phyloP scores from a whole-genome alignment of 768 basidiomycete species.

The Psilocybe subaeruginosa region DNA sequence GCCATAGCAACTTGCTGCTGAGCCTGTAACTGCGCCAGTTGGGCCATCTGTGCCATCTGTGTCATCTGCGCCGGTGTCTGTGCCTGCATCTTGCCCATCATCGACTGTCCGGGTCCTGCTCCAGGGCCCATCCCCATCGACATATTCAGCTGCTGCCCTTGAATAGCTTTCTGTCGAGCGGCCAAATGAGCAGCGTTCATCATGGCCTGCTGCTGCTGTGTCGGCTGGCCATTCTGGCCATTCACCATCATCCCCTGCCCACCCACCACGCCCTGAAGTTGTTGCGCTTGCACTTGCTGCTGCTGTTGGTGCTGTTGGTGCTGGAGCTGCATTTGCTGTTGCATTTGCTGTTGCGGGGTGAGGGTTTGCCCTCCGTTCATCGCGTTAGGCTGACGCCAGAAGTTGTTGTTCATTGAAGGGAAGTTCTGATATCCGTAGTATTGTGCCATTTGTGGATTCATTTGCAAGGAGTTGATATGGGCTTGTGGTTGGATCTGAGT shows the following conservation, averaged over 20 bases:
- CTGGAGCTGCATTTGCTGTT: conserved; percentile 11
- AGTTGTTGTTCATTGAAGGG: background rate
- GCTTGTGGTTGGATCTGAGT: conserved; percentile 17
- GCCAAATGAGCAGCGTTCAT: background rate
- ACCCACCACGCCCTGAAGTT: conserved; percentile 3
- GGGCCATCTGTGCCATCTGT: conserved; percentile 1
- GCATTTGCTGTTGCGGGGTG: conserved; percentile 1
- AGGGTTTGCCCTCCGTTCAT: background rate
- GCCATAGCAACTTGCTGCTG: background rate
- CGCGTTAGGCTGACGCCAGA: background rate
- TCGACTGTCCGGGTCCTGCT: background rate
- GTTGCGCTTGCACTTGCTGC: conserved; percentile 11
- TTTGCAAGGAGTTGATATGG: conserved; percentile 13
- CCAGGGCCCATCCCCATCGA: conserved; percentile 10
- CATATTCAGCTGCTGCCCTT: background rate
- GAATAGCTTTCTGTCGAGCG: background rate
- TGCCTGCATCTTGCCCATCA: conserved; percentile 15
- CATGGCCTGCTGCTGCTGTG: background rate
- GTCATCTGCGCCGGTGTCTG: conserved; percentile 14
- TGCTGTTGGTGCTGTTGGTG: conserved; percentile 13
- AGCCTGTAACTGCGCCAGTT: background rate
- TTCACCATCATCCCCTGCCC: conserved; percentile 3
- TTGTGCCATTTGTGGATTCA: background rate
- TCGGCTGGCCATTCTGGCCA: conserved; percentile 1
- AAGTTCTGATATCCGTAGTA: background rate